Conservation (phyloP, 805 yeast genomes). For the Lipomyces chichibuensis region DNA sequence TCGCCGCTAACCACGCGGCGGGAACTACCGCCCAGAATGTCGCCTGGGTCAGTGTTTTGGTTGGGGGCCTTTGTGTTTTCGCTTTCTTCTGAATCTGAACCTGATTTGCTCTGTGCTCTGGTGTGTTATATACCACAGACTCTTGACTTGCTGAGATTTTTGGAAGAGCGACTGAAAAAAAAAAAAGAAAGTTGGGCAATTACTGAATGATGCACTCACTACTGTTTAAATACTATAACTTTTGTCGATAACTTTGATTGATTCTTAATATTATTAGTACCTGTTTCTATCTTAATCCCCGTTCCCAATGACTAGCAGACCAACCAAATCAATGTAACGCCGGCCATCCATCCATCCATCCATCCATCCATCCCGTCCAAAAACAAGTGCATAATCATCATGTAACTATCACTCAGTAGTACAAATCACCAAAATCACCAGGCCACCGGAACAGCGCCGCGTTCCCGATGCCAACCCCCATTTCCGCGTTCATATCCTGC, state of each 20-base stretch:
- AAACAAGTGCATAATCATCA: neutral
- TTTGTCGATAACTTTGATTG: neutral
- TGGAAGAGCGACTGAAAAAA: neutral
- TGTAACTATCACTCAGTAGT: constrained; percentile 11
- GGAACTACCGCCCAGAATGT: neutral
- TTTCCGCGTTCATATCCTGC: constrained; percentile 24
- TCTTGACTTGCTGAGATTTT: neutral
- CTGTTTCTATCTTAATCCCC: neutral
- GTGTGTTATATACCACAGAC: neutral
- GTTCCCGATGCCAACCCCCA: constrained; percentile 25
- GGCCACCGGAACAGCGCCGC: constrained; percentile 29
- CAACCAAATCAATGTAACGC: neutral
- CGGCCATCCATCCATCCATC: neutral
- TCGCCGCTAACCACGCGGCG: neutral
- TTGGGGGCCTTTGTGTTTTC: neutral
- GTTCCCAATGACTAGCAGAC: neutral
- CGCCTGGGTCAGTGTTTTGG: neutral
- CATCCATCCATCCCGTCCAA: too few species aligned
- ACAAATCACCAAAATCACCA: constrained; percentile 30
- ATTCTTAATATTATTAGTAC: neutral
- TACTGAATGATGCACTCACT: neutral
- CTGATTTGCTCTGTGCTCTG: neutral
- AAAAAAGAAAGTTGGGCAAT: too few species aligned
- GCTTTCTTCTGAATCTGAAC: neutral
- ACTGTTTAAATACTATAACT: neutral